Conservation (phyloP, 352 stramenopile species). For the Pythium rhizo-oryzae region DNA sequence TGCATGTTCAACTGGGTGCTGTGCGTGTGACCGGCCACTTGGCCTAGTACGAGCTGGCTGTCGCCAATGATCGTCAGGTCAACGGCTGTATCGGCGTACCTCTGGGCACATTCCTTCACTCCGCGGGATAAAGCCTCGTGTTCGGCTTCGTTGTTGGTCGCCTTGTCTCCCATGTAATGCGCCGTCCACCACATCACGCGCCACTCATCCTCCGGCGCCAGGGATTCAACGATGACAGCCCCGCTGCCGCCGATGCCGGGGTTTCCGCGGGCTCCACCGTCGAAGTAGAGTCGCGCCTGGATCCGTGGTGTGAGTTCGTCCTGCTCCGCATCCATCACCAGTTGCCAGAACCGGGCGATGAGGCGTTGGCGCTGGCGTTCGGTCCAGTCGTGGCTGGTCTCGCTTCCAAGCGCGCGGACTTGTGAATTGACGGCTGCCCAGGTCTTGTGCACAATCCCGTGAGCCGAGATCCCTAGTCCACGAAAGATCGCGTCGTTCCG, state of each 20-base stretch:
- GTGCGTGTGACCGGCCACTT: neutral
- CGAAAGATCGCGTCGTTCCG: neutral
- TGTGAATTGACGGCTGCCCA: neutral
- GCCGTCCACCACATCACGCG: constrained; percentile 3
- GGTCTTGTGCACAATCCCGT: neutral
- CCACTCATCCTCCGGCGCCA: neutral
- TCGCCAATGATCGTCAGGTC: neutral
- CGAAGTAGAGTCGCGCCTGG: constrained; percentile 1
- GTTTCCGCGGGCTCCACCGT: neutral
- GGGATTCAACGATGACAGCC: neutral
- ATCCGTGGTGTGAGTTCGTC: neutral
- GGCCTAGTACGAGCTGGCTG: neutral
- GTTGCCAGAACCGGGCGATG: too few relatives aligned
- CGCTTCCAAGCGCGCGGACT: neutral
- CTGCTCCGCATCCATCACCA: too few relatives aligned
- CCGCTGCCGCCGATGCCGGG: neutral
- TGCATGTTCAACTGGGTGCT: neutral
- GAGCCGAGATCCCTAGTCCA: neutral
- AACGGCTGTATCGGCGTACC: neutral
- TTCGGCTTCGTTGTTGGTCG: constrained; percentile 18
- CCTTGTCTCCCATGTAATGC: neutral
- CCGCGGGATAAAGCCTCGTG: neutral
- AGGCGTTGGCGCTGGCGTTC: too few relatives aligned
- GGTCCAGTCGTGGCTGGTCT: too few relatives aligned
- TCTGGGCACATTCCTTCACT: neutral